Percentiles rank a stretch among this genome's conserved stretches.
phyloP scores from a whole-genome alignment of 345 rosid species.

The Lagerstroemia speciosa region DNA sequence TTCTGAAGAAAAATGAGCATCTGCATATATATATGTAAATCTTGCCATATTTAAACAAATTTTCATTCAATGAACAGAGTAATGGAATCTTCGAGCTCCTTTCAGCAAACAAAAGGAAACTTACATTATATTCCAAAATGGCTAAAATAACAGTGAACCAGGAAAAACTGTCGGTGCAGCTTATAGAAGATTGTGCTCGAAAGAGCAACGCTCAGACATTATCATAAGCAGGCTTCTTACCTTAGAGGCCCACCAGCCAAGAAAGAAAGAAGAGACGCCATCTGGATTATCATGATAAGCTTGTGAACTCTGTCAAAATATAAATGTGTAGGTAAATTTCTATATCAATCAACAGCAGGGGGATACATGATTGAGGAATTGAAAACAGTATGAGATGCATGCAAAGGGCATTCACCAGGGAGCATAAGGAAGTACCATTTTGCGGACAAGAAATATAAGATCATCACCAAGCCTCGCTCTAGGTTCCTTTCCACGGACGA shows the following conservation, averaged over 20 bases:
- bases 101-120: not conserved
- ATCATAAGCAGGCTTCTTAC: slow-evolving; percentile 34
- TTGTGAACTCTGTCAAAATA: slow-evolving; percentile 39
- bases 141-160: not conserved
- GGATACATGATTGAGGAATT: not conserved
- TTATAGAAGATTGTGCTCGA: not conserved
- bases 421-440: slow-evolving; percentile 37
- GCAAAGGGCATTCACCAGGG: not conserved
- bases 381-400: not conserved
- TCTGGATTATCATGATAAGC: slow-evolving; percentile 49
- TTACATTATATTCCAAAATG: not conserved
- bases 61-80: not conserved
- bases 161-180: not conserved
- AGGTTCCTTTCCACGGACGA: slow-evolving; percentile 66
- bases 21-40: not conserved
- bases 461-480: slow-evolving; percentile 80
- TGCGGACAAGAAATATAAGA: slow-evolving; percentile 75
- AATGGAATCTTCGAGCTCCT: not conserved
- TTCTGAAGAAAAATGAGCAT: not conserved
- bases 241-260: slow-evolving; percentile 99
- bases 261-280: slow-evolving; percentile 65
- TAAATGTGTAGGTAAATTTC: slow-evolving; percentile 2
- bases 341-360: not conserved
- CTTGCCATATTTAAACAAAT: not conserved
- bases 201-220: not conserved